phyloP scores from a whole-genome alignment of 208 protist genomes.

The Novymonas esmeraldas region DNA sequence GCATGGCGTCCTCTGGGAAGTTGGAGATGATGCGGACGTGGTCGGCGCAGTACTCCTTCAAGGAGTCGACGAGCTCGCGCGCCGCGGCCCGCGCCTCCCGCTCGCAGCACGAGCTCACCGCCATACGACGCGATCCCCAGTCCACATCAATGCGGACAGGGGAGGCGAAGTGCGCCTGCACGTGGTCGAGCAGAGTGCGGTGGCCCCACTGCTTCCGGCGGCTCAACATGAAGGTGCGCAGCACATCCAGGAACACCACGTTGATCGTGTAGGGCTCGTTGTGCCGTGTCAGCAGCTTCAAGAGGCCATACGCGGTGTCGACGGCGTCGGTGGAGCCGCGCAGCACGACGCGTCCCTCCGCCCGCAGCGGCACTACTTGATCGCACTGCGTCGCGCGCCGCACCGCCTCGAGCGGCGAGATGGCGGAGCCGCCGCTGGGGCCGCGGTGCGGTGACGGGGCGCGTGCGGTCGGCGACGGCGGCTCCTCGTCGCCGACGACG shows the following conservation, averaged over 20 bases:
- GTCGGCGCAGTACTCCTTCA: slow-evolving; percentile 21
- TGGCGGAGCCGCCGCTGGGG: slow-evolving; percentile 4
- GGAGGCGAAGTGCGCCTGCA: slow-evolving; percentile 28
- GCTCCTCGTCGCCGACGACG: slow-evolving; percentile 17
- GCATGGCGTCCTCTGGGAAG: slow-evolving; percentile 29
- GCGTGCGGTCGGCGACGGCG: slow-evolving; percentile 5
- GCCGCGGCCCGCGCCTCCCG: slow-evolving; percentile 37
- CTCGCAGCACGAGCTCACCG: slow-evolving; percentile 37
- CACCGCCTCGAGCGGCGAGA: slow-evolving; percentile 51
- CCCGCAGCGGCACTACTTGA: slow-evolving; percentile 29
- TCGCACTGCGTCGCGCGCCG: slow-evolving; percentile 41
- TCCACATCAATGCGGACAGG: slow-evolving; percentile 54
- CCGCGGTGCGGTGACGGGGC: no score
- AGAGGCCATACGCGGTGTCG: slow-evolving; percentile 31
- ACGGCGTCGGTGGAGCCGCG: slow-evolving; percentile 38
- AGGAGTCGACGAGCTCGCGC: slow-evolving; percentile 17
- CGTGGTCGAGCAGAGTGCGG: slow-evolving; percentile 30
- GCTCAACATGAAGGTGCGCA: slow-evolving; percentile 34
- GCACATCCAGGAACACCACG: slow-evolving; percentile 36
- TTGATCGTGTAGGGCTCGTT: slow-evolving; percentile 27
- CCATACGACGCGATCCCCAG: slow-evolving; percentile 23
- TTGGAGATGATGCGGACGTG: slow-evolving; percentile 40
- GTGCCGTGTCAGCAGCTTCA: slow-evolving; percentile 46
- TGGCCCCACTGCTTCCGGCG: slow-evolving; percentile 9
- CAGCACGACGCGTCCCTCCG: slow-evolving; percentile 47